These are phyloP conservation scores for Xylariaceae sp. DNA, from an alignment of 2,329 filamentous ascomycete genomes.

Conservation along the genomic window DNA sequence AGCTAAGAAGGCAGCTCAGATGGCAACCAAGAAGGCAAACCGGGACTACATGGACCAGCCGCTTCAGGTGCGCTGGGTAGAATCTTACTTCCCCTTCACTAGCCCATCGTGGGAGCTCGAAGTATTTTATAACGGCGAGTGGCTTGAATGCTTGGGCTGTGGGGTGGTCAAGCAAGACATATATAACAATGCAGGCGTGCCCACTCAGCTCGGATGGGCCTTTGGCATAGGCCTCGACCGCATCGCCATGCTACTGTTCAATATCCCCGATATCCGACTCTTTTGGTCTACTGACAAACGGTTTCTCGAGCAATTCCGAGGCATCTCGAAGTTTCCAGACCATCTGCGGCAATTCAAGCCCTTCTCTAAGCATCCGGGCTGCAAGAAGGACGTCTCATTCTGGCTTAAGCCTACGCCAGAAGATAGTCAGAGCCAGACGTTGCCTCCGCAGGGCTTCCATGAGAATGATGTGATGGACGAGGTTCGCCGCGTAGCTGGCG, in stretches of 20 bases:
- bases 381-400: constrained; percentile 89
- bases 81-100: constrained; percentile 97
- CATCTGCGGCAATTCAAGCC: constrained; percentile 63
- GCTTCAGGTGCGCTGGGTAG: constrained; percentile 84
- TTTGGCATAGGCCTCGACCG: constrained; percentile 92
- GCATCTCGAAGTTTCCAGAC: constrained; percentile 47
- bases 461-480: constrained; percentile 98
- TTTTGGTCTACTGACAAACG: constrained; percentile 88
- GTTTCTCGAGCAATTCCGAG: constrained; percentile 80
- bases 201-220: constrained; percentile 80
- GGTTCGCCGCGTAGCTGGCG: constrained; percentile 74
- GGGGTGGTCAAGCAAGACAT: constrained; percentile 83
- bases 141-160: constrained; percentile 93
- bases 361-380: constrained; percentile 87
- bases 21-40: constrained; percentile 52
- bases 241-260: constrained; percentile 95
- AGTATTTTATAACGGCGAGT: constrained; percentile 88
- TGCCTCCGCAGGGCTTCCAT: constrained; percentile 57
- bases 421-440: constrained; percentile 41
- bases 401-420: constrained; percentile 60
- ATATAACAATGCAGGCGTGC: constrained; percentile 68
- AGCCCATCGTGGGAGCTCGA: constrained; percentile 94
- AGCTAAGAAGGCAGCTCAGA: constrained; percentile 61
- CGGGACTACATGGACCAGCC: constrained; percentile 57
- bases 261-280: constrained; percentile 90